Base-by-base conservation (phyloP, 2,329 filamentous ascomycete genomes). In the Fusarium paranaense region DNA sequence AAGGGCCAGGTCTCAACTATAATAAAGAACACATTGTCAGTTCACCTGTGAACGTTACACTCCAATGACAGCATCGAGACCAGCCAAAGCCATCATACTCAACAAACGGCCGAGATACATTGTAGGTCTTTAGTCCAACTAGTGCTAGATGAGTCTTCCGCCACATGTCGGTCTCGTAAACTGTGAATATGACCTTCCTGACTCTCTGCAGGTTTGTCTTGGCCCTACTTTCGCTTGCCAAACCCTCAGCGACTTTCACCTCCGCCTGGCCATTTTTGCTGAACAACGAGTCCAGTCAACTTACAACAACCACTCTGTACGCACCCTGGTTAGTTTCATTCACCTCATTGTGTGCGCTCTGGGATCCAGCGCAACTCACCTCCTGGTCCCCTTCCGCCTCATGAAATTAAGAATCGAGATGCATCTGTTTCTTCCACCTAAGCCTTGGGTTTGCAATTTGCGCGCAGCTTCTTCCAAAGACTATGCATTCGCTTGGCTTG, bases 401-500 rank as follows among this genome's bases (percentile, higher is more conserved):
- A 45, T 45, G 4, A 47, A 25, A 2, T 9, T 16, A 8, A 16
- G 5, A 25, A 25, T 47, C 7, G 13, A 47, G 8, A 47, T 10
- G 25, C 22, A 25, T 47, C 22, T 9, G 4, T 16, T 25, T 47
- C n/a, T 47, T 22, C 20, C 8, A 16, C 40, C 10, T 47, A 47
- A 16, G 42, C 45, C 45, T 50, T 50, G 45, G 37, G n/a, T 16
- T 58, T 58, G 50, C 9, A 45, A 10, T 32, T n/a, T 45, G 22
- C 62, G 1, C 69, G 67, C 20, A 70, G 7, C 20, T 66, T 62
- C 38, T 57, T 58, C 71, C 71, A 74, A 35, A 74, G 61, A 7
- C 50, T 69, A 25, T 74, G 68, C 68, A 74, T 74, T 2, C 68
- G 61, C 16, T 71, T 37, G 14, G 61, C 54, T 13, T 74, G 68